These are phyloP conservation scores for Aureobasidium sp. DNA, from an alignment of 2,329 filamentous ascomycete species.

Conservation along the genomic window DNA sequence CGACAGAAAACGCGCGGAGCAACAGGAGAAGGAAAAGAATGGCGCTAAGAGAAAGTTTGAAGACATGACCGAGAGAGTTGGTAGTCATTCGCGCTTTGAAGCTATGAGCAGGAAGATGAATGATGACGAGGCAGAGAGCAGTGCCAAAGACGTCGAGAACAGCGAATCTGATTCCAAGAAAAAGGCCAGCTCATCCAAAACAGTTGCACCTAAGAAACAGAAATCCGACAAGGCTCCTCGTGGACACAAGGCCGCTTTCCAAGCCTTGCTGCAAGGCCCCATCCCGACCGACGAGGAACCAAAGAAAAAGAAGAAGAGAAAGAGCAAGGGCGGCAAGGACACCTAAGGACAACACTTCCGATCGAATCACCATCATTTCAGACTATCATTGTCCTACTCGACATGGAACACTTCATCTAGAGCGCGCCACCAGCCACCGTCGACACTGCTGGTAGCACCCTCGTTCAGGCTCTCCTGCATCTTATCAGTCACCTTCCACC, in stretches of 20 bases:
- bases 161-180: conserved; percentile 8
- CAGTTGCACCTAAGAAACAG: conserved; percentile 10
- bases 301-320: conserved; percentile 21
- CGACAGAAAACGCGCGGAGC: conserved; percentile 31
- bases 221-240: conserved; percentile 12
- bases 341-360: neutral
- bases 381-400: conserved; percentile 26
- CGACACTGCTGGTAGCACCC: conserved; percentile 50
- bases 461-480: conserved; percentile 57
- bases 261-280: conserved; percentile 19
- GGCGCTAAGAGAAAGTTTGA: conserved; percentile 29
- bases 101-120: conserved; percentile 25
- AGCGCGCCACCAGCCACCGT: conserved; percentile 56
- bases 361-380: neutral
- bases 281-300: conserved; percentile 20
- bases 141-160: conserved; percentile 9
- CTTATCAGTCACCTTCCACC: conserved; percentile 73
- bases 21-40: conserved; percentile 27
- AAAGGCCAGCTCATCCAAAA: neutral
- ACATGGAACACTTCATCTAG: conserved; percentile 61
- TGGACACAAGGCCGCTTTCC: conserved; percentile 16
- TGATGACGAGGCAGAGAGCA: conserved; percentile 18
- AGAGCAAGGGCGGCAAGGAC: conserved; percentile 17
- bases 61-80: conserved; percentile 21
- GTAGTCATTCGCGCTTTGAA: conserved; percentile 27